Percentiles rank a stretch among this genome's conserved stretches.
Evolutionary conservation across 306 rosid species (phyloP).

Genomic region (Bauhinia variegata): DNA sequence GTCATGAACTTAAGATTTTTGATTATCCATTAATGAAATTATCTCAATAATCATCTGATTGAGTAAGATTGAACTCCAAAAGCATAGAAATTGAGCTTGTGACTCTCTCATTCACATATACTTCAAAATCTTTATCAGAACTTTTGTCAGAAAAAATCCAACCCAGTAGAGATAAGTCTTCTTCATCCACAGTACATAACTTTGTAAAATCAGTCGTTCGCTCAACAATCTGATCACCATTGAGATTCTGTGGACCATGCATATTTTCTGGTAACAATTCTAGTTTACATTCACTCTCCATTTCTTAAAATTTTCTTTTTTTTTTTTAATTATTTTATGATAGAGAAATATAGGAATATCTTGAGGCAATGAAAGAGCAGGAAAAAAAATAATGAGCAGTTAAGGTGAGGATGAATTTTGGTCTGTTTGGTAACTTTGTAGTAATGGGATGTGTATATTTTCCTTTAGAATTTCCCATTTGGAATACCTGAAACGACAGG

Average conservation of each 20-base stretch:
- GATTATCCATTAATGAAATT: neutral
- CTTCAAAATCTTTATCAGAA: neutral
- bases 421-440: too few species aligned
- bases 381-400: too few species aligned
- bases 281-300: too few species aligned
- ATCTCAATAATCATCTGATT: neutral
- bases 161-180: slow-evolving; percentile 5
- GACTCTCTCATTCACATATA: neutral
- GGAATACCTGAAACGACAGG: too few species aligned
- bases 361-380: too few species aligned
- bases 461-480: too few species aligned
- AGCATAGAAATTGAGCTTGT: neutral
- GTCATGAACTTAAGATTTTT: neutral
- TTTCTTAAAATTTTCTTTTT: too few species aligned
- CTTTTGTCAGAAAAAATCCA: neutral
- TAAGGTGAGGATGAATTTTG: too few species aligned
- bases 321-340: too few species aligned
- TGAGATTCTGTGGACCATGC: slow-evolving; percentile 22
- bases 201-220: slow-evolving; percentile 28
- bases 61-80: neutral
- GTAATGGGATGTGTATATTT: too few species aligned
- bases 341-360: too few species aligned
- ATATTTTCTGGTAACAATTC: neutral
- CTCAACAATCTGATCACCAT: slow-evolving; percentile 41
- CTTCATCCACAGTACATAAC: neutral